phyloP scores from a whole-genome alignment of 2,329 filamentous ascomycete species.

The Aulographum hederae region DNA sequence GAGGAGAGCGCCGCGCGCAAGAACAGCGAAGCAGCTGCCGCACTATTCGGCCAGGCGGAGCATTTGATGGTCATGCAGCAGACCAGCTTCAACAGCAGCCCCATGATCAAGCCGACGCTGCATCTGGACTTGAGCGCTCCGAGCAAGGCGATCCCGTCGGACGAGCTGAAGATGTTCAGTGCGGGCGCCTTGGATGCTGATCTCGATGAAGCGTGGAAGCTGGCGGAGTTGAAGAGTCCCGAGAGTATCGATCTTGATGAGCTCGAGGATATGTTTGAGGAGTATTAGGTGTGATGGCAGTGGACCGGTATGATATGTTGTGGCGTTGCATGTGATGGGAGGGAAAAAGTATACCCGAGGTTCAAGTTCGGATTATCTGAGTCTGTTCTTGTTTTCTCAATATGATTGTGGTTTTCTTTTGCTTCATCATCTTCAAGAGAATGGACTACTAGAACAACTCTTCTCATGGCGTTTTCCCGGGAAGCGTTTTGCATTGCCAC shows the following conservation, averaged over 20 bases:
- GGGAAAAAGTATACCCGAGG: neutral
- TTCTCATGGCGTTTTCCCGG: too few relatives aligned
- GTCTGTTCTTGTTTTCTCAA: neutral
- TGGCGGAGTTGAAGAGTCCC: conserved; percentile 1
- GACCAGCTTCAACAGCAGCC: neutral
- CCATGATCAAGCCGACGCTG: neutral
- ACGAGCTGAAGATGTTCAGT: too few relatives aligned
- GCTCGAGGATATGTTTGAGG: conserved; percentile 66
- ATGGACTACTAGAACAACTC: too few relatives aligned
- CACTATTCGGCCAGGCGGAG: conserved; percentile 23
- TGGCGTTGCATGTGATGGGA: neutral
- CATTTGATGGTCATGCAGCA: neutral
- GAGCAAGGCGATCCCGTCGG: neutral
- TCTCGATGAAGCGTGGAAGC: too few relatives aligned
- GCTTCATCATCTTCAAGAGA: too few relatives aligned
- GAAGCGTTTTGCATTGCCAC: too few relatives aligned
- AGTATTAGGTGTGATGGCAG: too few relatives aligned
- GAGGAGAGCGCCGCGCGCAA: conserved; percentile 30
- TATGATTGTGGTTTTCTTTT: neutral
- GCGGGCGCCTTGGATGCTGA: too few relatives aligned
- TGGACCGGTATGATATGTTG: neutral
- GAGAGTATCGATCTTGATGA: conserved; percentile 88
- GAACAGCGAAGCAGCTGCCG: conserved; percentile 29
- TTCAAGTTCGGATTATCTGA: neutral
- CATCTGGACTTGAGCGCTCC: neutral